These are phyloP conservation scores for Flaveria trinervia DNA, from an alignment of 129 eudicot genomes.

Conservation along the genomic window DNA sequence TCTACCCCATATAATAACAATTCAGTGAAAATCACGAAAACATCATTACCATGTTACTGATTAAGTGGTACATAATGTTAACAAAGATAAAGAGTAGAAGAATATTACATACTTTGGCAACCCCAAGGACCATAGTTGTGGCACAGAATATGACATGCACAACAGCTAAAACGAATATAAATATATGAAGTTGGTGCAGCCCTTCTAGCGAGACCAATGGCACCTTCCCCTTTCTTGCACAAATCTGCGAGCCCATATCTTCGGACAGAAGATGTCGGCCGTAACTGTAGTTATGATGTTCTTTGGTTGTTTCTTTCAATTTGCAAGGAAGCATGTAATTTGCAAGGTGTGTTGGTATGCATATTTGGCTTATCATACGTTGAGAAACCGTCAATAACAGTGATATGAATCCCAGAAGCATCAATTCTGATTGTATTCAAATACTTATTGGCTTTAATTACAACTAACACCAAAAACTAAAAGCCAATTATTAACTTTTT, in stretches of 20 bases:
- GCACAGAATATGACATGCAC: conserved; percentile 91
- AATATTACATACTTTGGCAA: conserved; percentile 48
- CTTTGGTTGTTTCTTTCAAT: conserved; percentile 18
- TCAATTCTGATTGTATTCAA: conserved; percentile 51
- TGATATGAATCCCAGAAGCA: conserved; percentile 95
- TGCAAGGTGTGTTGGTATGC: conserved; percentile 70
- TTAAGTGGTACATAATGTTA: no score
- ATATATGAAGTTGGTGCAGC: conserved; percentile 89
- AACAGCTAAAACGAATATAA: conserved; percentile 84
- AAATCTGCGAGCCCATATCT: conserved; percentile 32
- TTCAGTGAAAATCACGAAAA: not conserved
- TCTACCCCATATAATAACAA: conserved; percentile 34
- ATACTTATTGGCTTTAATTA: no score
- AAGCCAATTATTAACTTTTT: not conserved
- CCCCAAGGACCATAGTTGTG: conserved; percentile 90
- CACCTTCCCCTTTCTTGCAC: conserved; percentile 57
- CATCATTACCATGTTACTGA: no score
- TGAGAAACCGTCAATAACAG: conserved; percentile 74
- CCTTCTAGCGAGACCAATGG: conserved; percentile 83
- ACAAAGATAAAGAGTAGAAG: no score
- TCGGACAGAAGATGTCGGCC: conserved; percentile 50
- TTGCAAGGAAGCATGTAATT: conserved; percentile 86
- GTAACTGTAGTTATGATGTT: conserved; percentile 18
- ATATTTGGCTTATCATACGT: conserved; percentile 60
- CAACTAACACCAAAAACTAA: not conserved